A percentile compares a stretch with the other conserved stretches of the same genome.
These are phyloP conservation scores for Tuctoria greenei DNA, from an alignment of 176 grass and related monocot genomes.

Conservation along the genomic window DNA sequence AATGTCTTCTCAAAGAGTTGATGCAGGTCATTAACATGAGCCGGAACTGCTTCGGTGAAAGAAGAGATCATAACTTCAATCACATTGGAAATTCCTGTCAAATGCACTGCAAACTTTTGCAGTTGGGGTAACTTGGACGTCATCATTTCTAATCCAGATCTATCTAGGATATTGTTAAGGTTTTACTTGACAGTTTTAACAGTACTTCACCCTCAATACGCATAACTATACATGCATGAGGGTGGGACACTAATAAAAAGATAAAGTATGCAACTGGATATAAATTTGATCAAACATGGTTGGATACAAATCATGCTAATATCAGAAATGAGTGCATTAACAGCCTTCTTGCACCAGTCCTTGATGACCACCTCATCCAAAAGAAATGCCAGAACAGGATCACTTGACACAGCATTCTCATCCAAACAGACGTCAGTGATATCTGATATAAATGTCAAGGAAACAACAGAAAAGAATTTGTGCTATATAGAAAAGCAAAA, in stretches of 20 bases:
- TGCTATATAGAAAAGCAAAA: constrained; percentile 17
- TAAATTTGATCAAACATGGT: constrained; percentile 24
- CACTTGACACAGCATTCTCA: constrained; percentile 95
- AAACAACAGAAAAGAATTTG: constrained; percentile 21
- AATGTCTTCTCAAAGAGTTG: constrained; percentile 67
- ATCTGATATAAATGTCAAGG: constrained; percentile 82
- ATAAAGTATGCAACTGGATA: constrained; percentile 11
- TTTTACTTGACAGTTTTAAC: constrained; percentile 11
- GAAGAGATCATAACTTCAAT: constrained; percentile 82
- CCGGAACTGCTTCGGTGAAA: constrained; percentile 64
- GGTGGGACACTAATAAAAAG: background rate
- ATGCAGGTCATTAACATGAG: constrained; percentile 83
- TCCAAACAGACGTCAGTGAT: constrained; percentile 95
- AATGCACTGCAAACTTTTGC: constrained; percentile 70
- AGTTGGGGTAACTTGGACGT: constrained; percentile 53
- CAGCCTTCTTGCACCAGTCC: constrained; percentile 88
- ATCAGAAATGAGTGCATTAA: constrained; percentile 54
- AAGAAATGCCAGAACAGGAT: constrained; percentile 94
- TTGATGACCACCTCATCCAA: constrained; percentile 98
- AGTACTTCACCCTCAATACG: constrained; percentile 4
- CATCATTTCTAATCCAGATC: constrained; percentile 47
- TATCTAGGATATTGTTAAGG: constrained; percentile 69
- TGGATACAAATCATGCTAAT: constrained; percentile 81
- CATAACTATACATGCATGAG: constrained; percentile 1
- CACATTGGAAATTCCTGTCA: constrained; percentile 78